Evolutionary conservation across 345 rosid genomes (phyloP), one percentile per base, ranked within the genome.

Genomic region (Citrus hindsii): DNA sequence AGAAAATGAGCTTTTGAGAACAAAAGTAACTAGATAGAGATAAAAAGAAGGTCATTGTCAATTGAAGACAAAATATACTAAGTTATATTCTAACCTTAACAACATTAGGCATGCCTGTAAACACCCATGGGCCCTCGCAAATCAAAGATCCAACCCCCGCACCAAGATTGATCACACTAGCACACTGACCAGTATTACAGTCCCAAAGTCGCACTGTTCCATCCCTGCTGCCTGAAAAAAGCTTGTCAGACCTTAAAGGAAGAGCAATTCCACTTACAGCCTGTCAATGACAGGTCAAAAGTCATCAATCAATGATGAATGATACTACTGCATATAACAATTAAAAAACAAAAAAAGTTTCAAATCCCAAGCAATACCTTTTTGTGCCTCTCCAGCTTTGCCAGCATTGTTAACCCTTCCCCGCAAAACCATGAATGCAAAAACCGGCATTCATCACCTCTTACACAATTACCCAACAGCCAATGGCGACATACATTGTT

Each of bases 91-190:
- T 61, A 62, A 86, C 93, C 92, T 90, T 89, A n/a, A 92, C 76
- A 7, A 72, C 75, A 71, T 88, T 85, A 22, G 80, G 89, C 79
- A 92, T 73, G 79, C 93, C 93, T 48, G 86, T 74, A 71, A 92
- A 90, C 14, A 89, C 82, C 97, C 97, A 90, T 10, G 87, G 77
- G 32, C 91, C 93, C 78, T 86, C 90, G 42, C 82, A 85, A 4
- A 84, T 83, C 62, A 90, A 72, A 68, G 83, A 88, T 9, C 91
- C 90, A 75, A 88, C 85, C 80, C 80, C 86, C 2, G 81, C 86
- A 53, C 84, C 82, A 70, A 89, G 80, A 72, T 81, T 82, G 53
- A 79, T 76, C n/a, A 72, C 73, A 2, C 76, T 65, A 14, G 73
- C 75, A 76, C 89, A 83, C 35, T 80, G 85, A 74, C 94, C 94